phyloP scores from a whole-genome alignment of 1,284 basidiomycete species.

The Ustilago cynodontis region DNA sequence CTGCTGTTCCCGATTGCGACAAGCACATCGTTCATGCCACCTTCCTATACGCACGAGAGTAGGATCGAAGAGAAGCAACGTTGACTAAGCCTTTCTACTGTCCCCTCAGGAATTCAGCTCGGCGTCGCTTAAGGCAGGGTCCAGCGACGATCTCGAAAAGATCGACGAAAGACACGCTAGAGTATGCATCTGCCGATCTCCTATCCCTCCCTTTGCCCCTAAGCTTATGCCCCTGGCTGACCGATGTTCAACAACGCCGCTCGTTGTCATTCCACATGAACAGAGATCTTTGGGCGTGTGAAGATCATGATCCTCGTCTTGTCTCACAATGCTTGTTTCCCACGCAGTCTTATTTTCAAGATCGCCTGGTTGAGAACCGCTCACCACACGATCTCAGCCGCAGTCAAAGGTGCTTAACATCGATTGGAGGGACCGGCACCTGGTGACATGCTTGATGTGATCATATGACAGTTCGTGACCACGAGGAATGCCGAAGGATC shows the following conservation, averaged over 20 bases:
- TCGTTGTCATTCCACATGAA: background rate
- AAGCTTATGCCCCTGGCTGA: background rate
- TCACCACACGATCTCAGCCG: background rate
- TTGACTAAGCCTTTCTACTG: background rate
- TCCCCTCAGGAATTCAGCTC: background rate
- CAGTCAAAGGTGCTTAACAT: background rate
- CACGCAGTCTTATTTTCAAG: background rate
- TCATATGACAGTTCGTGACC: background rate
- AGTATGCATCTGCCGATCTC: conserved; percentile 2
- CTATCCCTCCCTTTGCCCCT: background rate
- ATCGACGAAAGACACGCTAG: background rate
- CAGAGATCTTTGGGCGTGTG: background rate
- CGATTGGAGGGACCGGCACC: background rate
- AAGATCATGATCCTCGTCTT: background rate
- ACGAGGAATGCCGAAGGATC: background rate
- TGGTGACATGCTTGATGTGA: background rate
- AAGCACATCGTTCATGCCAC: background rate
- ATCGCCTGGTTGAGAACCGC: background rate
- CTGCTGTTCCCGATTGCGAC: background rate
- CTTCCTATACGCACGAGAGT: background rate
- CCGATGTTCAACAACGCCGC: background rate
- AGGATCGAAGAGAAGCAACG: background rate
- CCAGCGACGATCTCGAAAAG: background rate
- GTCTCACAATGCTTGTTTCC: background rate
- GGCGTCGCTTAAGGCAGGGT: background rate